These are phyloP conservation scores for Phaseolus lunatus DNA, from an alignment of 306 rosid species.

Conservation along the genomic window DNA sequence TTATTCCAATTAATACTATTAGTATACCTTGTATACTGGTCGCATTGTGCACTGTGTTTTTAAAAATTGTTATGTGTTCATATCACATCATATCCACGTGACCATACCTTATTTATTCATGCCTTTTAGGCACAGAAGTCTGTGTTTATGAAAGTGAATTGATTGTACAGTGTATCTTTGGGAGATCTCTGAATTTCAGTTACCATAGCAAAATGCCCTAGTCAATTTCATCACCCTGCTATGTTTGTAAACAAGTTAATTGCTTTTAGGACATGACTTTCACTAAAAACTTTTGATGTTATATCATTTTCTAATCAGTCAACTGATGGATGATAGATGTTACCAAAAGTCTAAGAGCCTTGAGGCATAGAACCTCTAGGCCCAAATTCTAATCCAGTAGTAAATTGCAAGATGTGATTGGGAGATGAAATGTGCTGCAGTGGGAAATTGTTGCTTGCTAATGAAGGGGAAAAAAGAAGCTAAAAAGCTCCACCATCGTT, in stretches of 20 bases:
- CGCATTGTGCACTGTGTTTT: too few species aligned
- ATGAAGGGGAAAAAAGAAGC: neutral
- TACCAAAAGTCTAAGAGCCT: neutral
- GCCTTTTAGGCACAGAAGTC: too few species aligned
- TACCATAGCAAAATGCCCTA: neutral
- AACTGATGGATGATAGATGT: neutral
- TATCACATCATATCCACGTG: too few species aligned
- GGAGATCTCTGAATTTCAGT: neutral
- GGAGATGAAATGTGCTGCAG: neutral
- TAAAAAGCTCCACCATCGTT: neutral
- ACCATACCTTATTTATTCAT: too few species aligned
- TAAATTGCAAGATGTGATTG: neutral
- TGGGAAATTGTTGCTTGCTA: neutral
- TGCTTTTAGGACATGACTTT: constrained; percentile 1
- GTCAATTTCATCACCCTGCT: constrained; percentile 32
- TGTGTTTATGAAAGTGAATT: neutral
- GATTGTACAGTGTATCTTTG: neutral
- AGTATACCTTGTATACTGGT: neutral
- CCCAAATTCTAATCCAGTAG: constrained; percentile 13
- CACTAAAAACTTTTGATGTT: neutral
- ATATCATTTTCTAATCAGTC: neutral
- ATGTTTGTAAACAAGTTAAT: constrained; percentile 3
- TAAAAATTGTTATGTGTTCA: too few species aligned
- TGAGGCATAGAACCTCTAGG: neutral
- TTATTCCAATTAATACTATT: neutral